Evolutionary conservation across 2,329 filamentous ascomycete genomes (phyloP).

Genomic region (Triangularia setosa): DNA sequence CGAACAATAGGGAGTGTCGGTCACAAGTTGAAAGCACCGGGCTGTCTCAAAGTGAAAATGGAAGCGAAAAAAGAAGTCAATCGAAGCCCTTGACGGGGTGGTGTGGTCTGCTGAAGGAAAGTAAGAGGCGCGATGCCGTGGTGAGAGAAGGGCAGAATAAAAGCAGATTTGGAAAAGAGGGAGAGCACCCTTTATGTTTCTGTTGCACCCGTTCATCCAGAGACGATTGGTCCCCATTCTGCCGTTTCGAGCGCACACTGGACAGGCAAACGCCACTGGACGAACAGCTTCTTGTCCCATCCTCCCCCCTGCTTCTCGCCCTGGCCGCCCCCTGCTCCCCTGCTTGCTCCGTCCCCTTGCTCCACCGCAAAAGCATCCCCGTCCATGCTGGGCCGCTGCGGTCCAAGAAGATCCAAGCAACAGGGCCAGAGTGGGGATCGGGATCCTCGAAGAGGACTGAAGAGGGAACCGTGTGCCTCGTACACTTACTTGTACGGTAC

Average conservation of each 20-base stretch:
- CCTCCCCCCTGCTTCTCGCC: conserved; percentile 2
- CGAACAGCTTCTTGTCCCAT: conserved; percentile 5
- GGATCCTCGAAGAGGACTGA: not conserved
- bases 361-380: not conserved
- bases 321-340: conserved; percentile 4
- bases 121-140: conserved; percentile 24
- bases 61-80: conserved; percentile 17
- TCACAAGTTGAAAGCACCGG: conserved; percentile 18
- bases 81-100: conserved; percentile 14
- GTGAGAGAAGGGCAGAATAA: conserved; percentile 18
- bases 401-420: conserved; percentile 11
- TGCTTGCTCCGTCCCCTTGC: not conserved
- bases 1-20: conserved; percentile 14
- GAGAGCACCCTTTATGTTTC: conserved; percentile 26
- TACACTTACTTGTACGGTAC: too few species aligned
- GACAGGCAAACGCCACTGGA: conserved; percentile 12
- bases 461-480: too few species aligned
- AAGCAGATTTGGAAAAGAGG: conserved; percentile 11
- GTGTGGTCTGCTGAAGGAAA: conserved; percentile 20
- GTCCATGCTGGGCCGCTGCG: not conserved
- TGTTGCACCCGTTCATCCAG: conserved; percentile 15
- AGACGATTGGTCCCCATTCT: conserved; percentile 21
- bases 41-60: conserved; percentile 11
- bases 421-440: not conserved
- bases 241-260: conserved; percentile 21